These are phyloP conservation scores for Coffea canephora DNA, from an alignment of 257 asterid genomes.

Conservation along the genomic window DNA sequence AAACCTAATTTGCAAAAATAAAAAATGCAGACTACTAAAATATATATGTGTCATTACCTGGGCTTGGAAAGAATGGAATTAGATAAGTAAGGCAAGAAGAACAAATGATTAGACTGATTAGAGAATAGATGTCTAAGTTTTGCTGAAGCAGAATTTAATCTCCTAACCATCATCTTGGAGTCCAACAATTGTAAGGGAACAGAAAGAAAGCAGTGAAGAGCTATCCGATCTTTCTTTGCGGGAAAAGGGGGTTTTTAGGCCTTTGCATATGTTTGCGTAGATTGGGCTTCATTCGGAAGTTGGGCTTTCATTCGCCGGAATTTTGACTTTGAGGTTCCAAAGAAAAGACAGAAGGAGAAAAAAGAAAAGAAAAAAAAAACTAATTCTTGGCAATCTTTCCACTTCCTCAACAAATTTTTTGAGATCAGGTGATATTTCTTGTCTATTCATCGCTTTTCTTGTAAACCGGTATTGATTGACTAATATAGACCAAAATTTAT, in stretches of 20 bases:
- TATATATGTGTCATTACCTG: conserved; percentile 29
- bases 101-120: conserved; percentile 18
- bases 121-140: conserved; percentile 31
- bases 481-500: too few species aligned
- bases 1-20: background rate
- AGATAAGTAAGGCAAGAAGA: conserved; percentile 17
- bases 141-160: conserved; percentile 24
- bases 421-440: too few species aligned
- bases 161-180: conserved; percentile 43
- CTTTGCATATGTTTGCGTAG: background rate
- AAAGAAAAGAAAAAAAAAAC: too few species aligned
- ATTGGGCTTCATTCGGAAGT: background rate
- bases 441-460: too few species aligned
- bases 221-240: background rate
- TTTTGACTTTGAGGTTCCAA: too few species aligned
- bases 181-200: background rate
- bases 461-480: too few species aligned
- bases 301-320: background rate
- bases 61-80: conserved; percentile 26
- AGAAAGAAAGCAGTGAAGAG: background rate
- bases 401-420: too few species aligned
- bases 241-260: background rate
- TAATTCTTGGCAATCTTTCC: too few species aligned
- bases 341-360: too few species aligned
- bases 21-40: background rate